Evolutionary conservation across 2,329 filamentous ascomycete species (phyloP).

Genomic region (Pestalotiopsis sp.): DNA sequence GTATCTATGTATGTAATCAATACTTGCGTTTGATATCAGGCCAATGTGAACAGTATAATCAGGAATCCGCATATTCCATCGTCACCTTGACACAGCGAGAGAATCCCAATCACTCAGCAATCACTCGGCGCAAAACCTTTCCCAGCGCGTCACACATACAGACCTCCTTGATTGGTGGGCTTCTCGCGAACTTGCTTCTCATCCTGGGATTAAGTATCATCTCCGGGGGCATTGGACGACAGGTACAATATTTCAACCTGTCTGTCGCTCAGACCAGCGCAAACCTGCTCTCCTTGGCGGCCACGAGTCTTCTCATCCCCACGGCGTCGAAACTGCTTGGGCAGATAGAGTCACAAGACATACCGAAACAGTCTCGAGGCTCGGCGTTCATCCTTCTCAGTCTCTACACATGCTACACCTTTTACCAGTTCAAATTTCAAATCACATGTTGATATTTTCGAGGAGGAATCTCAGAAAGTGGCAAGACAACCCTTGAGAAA

Average conservation of each 20-base stretch:
- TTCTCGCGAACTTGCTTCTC: not conserved
- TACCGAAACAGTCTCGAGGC: slow-evolving; percentile 4
- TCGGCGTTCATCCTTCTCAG: not conserved
- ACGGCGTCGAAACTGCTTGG: not conserved
- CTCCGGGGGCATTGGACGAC: not conserved
- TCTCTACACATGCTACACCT: not conserved
- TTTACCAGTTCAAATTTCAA: not conserved
- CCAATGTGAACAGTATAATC: no score
- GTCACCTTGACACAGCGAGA: no score
- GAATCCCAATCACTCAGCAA: no score
- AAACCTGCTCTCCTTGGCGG: not conserved
- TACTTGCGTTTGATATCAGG: no score
- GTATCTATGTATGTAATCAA: no score
- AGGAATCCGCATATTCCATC: no score
- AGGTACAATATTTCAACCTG: not conserved
- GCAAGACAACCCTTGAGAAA: not conserved
- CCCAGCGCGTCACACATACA: not conserved
- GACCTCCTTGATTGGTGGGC: not conserved
- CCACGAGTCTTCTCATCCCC: slow-evolving; percentile 4
- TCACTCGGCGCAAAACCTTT: no score
- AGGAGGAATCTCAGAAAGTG: not conserved
- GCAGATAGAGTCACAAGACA: not conserved
- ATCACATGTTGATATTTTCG: not conserved
- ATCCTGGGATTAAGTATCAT: not conserved
- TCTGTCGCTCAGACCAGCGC: not conserved